Evolutionary conservation across 2,329 filamentous ascomycete species (phyloP).

Genomic region (Thermoascus crustaceus): DNA sequence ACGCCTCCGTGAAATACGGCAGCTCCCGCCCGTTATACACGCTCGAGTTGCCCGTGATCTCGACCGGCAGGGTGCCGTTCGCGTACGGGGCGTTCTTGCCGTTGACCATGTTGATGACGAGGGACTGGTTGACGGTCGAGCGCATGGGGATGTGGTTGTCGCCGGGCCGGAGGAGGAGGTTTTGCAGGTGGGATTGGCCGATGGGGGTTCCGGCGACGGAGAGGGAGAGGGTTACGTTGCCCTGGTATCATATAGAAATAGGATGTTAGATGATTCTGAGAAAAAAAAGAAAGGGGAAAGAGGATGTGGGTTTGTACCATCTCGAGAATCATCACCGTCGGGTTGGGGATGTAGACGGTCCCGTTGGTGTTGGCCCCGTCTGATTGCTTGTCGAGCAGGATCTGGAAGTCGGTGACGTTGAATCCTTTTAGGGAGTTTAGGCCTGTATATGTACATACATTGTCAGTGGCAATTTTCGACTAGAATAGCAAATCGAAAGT

Average conservation of each 20-base stretch:
- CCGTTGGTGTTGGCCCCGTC: conserved; percentile 49
- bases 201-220: conserved; percentile 40
- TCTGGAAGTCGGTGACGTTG: conserved; percentile 40
- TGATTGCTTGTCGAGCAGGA: conserved; percentile 30
- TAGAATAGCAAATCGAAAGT: neutral
- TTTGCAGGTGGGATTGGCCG: conserved; percentile 42
- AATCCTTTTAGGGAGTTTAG: conserved; percentile 50
- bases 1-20: conserved; percentile 46
- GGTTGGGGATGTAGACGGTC: conserved; percentile 51
- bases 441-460: conserved; percentile 31
- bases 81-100: conserved; percentile 28
- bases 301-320: conserved; percentile 29
- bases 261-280: conserved; percentile 1
- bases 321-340: conserved; percentile 47
- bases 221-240: conserved; percentile 50
- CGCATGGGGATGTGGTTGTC: conserved; percentile 45
- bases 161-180: conserved; percentile 48
- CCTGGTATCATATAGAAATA: conserved; percentile 22
- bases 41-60: conserved; percentile 43
- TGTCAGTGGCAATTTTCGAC: neutral
- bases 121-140: conserved; percentile 39
- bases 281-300: neutral
- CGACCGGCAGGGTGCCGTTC: conserved; percentile 43
- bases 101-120: conserved; percentile 22
- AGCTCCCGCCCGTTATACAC: conserved; percentile 43